Evolutionary conservation across 306 rosid species (phyloP), one percentile per base, ranked within the genome.

Genomic region (Urtica urens): DNA sequence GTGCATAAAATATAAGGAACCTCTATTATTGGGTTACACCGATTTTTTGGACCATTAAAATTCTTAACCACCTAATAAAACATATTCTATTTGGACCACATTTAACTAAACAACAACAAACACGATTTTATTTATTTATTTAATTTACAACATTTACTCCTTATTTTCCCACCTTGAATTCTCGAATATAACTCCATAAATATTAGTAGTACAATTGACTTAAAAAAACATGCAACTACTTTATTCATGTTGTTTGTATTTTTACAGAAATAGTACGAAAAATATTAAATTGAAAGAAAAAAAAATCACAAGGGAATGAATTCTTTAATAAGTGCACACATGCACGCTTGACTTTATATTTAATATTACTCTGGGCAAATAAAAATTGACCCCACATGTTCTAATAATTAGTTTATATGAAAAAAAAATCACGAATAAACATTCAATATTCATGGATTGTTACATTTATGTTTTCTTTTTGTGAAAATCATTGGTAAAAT

Each of bases 61-160:
- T 49, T 34, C 44, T 13, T 45, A 37, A 54, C 19, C 57, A 59
- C 58, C 29, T 11, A 33, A n/a, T n/a, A n/a, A 26, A 40, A 33
- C 30, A 2, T 37, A 40, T 51, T 59, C 34, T 53, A 64, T 38
- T 67, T 43, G 24, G 19, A 21, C 53, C 42, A 63, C 44, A 37
- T n/a, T n/a, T 13, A 21, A 40, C 29, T 18, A 31, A 40, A 51
- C 40, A n/a, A 21, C 40, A 11, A 33, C 29, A 43, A 5, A 23
- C n/a, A n/a, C n/a, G n/a, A n/a, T n/a, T n/a, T n/a, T n/a, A n/a
- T n/a, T n/a, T n/a, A n/a, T n/a, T n/a, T n/a, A n/a, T n/a, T n/a
- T n/a, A n/a, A n/a, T n/a, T n/a, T n/a, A 57, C 48, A 33, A 41
- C 25, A 31, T 8, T 13, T 38, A 33, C 33, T 38, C 34, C 26